These are phyloP conservation scores for Lodderomyces parapsilosis DNA, from an alignment of 1,139 yeast species.

Conservation along the genomic window DNA sequence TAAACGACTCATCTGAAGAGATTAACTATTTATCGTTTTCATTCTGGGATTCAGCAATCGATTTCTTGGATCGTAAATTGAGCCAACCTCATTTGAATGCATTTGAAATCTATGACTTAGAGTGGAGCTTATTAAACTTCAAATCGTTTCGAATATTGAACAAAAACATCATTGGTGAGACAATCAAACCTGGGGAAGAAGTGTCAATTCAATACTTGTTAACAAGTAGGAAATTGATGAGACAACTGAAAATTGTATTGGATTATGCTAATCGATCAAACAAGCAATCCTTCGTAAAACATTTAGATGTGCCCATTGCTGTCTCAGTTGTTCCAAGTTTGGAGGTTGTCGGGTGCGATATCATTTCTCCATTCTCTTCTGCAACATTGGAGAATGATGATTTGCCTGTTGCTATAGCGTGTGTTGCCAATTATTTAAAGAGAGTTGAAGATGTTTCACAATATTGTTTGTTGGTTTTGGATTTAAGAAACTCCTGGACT, in stretches of 20 bases:
- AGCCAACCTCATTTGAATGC: slow-evolving; percentile 40
- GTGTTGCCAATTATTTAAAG: not conserved
- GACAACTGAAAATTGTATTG: slow-evolving; percentile 60
- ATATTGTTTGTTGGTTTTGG: slow-evolving; percentile 64
- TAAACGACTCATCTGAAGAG: slow-evolving; percentile 55
- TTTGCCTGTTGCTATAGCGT: not conserved
- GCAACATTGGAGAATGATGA: not conserved
- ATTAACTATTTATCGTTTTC: slow-evolving; percentile 61
- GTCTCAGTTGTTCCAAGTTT: slow-evolving; percentile 70
- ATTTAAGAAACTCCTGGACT: slow-evolving; percentile 69
- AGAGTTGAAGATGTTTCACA: slow-evolving; percentile 14
- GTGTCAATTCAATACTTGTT: slow-evolving; percentile 55
- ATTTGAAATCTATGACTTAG: slow-evolving; percentile 72
- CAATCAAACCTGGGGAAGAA: slow-evolving; percentile 31
- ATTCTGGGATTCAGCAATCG: slow-evolving; percentile 74
- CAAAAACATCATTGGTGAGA: slow-evolving; percentile 33
- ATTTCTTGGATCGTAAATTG: slow-evolving; percentile 46
- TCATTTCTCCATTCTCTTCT: slow-evolving; percentile 49
- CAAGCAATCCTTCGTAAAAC: slow-evolving; percentile 47
- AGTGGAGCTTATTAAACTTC: slow-evolving; percentile 59
- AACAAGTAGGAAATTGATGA: slow-evolving; percentile 73
- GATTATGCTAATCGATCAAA: slow-evolving; percentile 58
- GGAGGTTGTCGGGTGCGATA: slow-evolving; percentile 72
- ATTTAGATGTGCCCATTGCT: slow-evolving; percentile 60
- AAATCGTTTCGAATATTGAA: slow-evolving; percentile 54